Evolutionary conservation across 2,329 filamentous ascomycete species (phyloP), one percentile per base, ranked within the genome.

Genomic region (Capronia americana): DNA sequence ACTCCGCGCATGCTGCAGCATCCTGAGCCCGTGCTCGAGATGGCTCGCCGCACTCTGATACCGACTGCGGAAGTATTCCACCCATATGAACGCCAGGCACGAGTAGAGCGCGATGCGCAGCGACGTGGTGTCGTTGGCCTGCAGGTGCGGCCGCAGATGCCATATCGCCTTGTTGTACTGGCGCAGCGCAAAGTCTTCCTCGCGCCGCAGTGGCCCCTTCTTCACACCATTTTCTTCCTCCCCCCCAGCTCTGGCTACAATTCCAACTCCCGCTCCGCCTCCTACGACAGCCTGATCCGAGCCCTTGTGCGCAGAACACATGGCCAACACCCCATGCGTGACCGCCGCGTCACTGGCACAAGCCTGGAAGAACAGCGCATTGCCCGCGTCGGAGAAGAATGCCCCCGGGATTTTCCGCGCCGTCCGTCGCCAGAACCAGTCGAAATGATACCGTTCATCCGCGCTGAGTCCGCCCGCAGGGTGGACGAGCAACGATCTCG

Each of bases 131-230:
- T 74, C 72, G 17, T 65, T 68, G 26, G 48, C 57, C 14, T 57
- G 55, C 14, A 75, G 66, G 51, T 76, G 77, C 4, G 66, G 72
- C 50, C 75, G 75, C 4, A 82, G 68, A 55, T 76, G 66, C 6
- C 67, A 56, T 59, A 82, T 82, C 3, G 80, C 78, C 56, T 79
- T 78, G 66, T 73, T 79, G 57, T 83, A 81, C 50, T 81, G 79
- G 34, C 70, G 73, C 48, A 82, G 65, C 20, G 75, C 74, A 38
- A 79, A 78, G 3, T 32, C 30, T 20, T 65, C 66, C 12, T 57
- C 57, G 17, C 54, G 38, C 24, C 60, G 44, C 32, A 32, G 51
- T 4, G 38, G 38, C 38, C 38, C 10, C 38, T 44, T 44, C 38
- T n/a, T n/a, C 38, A 17, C 38, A n/a, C 17, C 38, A 44, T 34